Conservation (phyloP, 768 basidiomycete species). For the Tricholoma sp. region DNA sequence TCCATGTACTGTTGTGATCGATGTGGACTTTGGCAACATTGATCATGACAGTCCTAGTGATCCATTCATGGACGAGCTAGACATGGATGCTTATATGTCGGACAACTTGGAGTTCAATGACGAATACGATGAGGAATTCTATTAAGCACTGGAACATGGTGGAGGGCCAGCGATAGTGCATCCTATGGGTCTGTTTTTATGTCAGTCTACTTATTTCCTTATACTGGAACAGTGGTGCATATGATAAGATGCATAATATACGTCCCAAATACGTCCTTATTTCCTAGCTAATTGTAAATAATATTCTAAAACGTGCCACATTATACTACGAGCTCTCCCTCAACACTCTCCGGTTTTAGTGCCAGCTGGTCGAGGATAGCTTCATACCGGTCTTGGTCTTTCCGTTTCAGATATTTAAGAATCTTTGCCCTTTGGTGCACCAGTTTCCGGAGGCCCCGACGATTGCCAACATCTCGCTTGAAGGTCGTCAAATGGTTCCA, state of each 20-base stretch:
- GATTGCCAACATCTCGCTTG: constrained; percentile 74
- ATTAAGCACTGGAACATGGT: not conserved
- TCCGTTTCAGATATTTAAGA: constrained; percentile 69
- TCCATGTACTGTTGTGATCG: not conserved
- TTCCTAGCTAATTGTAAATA: not conserved
- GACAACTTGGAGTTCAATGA: no score
- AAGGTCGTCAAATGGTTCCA: constrained; percentile 67
- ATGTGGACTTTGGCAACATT: not conserved
- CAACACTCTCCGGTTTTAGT: constrained; percentile 73
- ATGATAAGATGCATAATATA: not conserved
- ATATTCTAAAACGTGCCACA: constrained; percentile 3
- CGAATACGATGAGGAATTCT: not conserved
- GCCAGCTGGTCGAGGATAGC: constrained; percentile 66
- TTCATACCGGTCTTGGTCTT: constrained; percentile 69
- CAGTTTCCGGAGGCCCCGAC: constrained; percentile 68
- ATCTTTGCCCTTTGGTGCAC: constrained; percentile 82
- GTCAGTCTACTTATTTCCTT: not conserved
- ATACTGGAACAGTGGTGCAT: not conserved
- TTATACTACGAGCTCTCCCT: constrained; percentile 82
- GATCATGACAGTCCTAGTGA: not conserved
- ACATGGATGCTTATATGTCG: not conserved
- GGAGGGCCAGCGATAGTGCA: not conserved
- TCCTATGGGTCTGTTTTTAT: not conserved
- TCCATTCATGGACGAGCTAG: not conserved
- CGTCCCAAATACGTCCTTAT: not conserved